These are phyloP conservation scores for Peronospora destructor DNA, from an alignment of 352 stramenopile species.

Conservation along the genomic window DNA sequence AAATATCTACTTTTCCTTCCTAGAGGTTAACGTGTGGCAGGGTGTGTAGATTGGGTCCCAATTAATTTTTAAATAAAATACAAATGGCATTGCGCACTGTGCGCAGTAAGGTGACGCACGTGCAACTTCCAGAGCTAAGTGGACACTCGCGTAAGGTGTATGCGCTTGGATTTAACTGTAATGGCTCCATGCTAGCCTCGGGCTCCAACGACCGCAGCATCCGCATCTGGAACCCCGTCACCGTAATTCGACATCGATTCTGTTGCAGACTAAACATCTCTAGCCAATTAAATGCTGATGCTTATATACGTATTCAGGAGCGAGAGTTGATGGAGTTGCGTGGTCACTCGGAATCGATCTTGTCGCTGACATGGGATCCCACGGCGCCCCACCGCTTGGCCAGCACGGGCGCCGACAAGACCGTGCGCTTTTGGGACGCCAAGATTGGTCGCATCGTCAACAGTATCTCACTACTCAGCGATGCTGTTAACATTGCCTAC, in stretches of 20 bases:
- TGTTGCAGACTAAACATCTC: neutral
- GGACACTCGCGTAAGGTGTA: conserved; percentile 79
- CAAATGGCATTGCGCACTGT: conserved; percentile 11
- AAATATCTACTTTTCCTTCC: too few species aligned
- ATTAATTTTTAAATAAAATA: too few species aligned
- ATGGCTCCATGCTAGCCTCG: conserved; percentile 65
- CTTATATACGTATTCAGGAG: conserved; percentile 23
- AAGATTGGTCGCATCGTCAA: conserved; percentile 74
- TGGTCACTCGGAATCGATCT: conserved; percentile 66
- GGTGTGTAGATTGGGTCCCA: too few species aligned
- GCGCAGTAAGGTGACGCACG: conserved; percentile 23
- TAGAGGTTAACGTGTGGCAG: neutral
- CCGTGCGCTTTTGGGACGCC: conserved; percentile 76
- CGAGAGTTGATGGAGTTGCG: conserved; percentile 53
- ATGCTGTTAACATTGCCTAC: conserved; percentile 75
- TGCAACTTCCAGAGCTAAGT: conserved; percentile 68
- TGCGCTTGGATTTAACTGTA: conserved; percentile 70
- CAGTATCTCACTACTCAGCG: conserved; percentile 66
- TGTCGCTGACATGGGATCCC: conserved; percentile 72
- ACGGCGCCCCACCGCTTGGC: conserved; percentile 51
- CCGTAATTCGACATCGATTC: conserved; percentile 24
- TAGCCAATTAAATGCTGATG: neutral
- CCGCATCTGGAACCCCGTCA: conserved; percentile 62
- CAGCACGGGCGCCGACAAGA: conserved; percentile 74
- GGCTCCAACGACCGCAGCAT: conserved; percentile 76